phyloP scores from a whole-genome alignment of 306 rosid species.

The Psophocarpus tetragonolobus region DNA sequence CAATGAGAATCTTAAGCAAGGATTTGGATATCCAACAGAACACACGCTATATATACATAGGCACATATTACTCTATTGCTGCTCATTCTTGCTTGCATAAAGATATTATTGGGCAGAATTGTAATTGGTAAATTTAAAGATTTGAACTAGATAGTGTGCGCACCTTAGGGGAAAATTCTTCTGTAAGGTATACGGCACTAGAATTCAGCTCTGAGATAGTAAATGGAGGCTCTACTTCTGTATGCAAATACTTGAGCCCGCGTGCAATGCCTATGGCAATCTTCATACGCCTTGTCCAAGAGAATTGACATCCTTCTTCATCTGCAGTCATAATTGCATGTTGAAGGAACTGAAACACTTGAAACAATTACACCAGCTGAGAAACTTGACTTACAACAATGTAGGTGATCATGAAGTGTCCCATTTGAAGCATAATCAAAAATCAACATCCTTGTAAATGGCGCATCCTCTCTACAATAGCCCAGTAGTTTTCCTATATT shows the following conservation, averaged over 20 bases:
- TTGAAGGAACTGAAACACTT: constrained; percentile 31
- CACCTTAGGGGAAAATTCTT: constrained; percentile 96
- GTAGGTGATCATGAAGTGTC: constrained; percentile 84
- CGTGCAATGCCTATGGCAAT: constrained; percentile 82
- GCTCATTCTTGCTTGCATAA: constrained; percentile 17
- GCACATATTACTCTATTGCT: not conserved
- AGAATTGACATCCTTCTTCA: constrained; percentile 89
- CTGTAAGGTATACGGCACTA: constrained; percentile 91
- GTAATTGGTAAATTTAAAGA: not conserved
- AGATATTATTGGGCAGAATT: not conserved
- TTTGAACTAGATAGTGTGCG: constrained; percentile 17
- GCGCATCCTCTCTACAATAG: constrained; percentile 80
- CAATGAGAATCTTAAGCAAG: constrained; percentile 29
- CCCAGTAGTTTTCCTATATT: constrained; percentile 85
- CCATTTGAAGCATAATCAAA: constrained; percentile 96
- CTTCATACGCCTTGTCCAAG: constrained; percentile 93
- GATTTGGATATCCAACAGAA: constrained; percentile 25
- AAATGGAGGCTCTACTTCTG: constrained; percentile 90
- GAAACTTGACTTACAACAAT: constrained; percentile 70
- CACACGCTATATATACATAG: not conserved
- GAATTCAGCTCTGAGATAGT: constrained; percentile 92
- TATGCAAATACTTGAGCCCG: constrained; percentile 85
- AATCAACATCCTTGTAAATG: constrained; percentile 95
- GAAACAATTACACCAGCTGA: not conserved
- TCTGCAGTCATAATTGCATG: constrained; percentile 46